Conservation (phyloP, 2,329 filamentous ascomycete species). For the Xylaria sp. region DNA sequence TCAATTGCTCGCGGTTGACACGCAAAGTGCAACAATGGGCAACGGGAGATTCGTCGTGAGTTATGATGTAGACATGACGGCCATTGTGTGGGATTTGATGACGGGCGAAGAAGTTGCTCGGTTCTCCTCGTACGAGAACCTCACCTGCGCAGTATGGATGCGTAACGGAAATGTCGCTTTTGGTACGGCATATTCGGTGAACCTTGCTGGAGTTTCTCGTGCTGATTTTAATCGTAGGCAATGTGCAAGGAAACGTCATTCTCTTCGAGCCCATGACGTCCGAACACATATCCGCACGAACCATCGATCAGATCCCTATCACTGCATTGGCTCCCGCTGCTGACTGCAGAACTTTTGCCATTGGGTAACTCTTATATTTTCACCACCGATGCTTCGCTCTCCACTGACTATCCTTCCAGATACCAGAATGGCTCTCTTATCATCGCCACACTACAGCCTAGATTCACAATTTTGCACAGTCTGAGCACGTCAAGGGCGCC, state of each 20-base stretch:
- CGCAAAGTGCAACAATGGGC: slow-evolving; percentile 83
- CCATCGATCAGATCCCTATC: slow-evolving; percentile 89
- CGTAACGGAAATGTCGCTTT: slow-evolving; percentile 95
- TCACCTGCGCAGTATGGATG: slow-evolving; percentile 92
- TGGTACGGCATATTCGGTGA: slow-evolving; percentile 62
- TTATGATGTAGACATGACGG: slow-evolving; percentile 88
- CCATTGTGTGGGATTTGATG: slow-evolving; percentile 95
- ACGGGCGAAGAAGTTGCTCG: slow-evolving; percentile 88
- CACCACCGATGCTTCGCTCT: slow-evolving; percentile 22
- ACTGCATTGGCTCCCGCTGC: slow-evolving; percentile 88
- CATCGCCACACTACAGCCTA: slow-evolving; percentile 85
- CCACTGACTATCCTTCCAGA: slow-evolving; percentile 52
- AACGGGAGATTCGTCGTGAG: slow-evolving; percentile 87
- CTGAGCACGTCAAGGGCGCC: slow-evolving; percentile 83
- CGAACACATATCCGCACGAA: slow-evolving; percentile 89
- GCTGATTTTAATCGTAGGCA: slow-evolving; percentile 62
- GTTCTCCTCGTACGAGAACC: slow-evolving; percentile 89
- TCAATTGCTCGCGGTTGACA: slow-evolving; percentile 85
- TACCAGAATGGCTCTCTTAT: slow-evolving; percentile 95
- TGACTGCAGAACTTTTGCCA: slow-evolving; percentile 93
- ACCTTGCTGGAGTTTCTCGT: not conserved
- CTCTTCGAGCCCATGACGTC: slow-evolving; percentile 92
- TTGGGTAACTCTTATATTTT: slow-evolving; percentile 68
- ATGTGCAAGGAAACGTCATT: slow-evolving; percentile 89
- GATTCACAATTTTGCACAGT: slow-evolving; percentile 93